phyloP scores from a whole-genome alignment of 75 land plant species.

The Pinus taeda region DNA sequence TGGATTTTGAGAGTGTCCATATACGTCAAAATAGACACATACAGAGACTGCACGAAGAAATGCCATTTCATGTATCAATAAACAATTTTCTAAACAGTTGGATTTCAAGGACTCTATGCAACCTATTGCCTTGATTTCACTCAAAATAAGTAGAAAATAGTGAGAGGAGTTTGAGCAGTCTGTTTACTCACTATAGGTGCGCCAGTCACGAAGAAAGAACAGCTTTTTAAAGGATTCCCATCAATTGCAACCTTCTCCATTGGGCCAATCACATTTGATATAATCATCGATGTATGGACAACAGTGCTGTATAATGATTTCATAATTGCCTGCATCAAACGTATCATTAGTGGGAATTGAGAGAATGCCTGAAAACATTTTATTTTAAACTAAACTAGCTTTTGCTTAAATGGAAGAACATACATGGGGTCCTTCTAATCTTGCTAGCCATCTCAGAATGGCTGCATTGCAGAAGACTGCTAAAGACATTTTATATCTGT shows the following conservation, averaged over 20 bases:
- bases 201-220: slow-evolving; percentile 34
- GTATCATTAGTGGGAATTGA: too few relatives aligned
- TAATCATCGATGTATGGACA: slow-evolving; percentile 26
- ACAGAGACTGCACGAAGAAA: background rate
- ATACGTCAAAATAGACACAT: background rate
- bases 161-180: too few relatives aligned
- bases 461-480: background rate
- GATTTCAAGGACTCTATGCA: too few relatives aligned
- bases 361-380: too few relatives aligned
- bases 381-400: too few relatives aligned
- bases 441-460: background rate
- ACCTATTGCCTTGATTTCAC: too few relatives aligned
- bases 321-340: background rate
- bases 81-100: background rate
- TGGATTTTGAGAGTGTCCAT: background rate
- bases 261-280: slow-evolving; percentile 47
- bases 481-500: slow-evolving; percentile 4
- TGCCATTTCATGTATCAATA: too few relatives aligned
- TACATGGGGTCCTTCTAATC: background rate
- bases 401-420: too few relatives aligned
- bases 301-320: background rate
- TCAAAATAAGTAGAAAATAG: too few relatives aligned
- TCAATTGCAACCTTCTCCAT: slow-evolving; percentile 32
- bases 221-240: slow-evolving; percentile 18
- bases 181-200: slow-evolving; percentile 28